phyloP scores from a whole-genome alignment of 257 asterid genomes.

The Prunella vulgaris region DNA sequence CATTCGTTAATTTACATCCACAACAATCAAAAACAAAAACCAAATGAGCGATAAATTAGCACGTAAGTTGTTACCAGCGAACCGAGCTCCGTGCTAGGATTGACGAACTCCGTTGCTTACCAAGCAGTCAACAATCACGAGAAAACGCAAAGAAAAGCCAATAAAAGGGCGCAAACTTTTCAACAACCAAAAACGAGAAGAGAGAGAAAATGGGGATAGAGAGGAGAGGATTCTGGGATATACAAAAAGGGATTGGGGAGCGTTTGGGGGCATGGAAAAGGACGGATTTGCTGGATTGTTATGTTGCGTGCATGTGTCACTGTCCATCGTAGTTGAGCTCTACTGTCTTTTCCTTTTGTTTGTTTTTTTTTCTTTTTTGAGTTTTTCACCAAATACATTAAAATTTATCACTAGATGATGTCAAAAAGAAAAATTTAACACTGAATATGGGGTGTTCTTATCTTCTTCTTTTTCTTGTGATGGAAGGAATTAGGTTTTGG shows the following conservation, averaged over 20 bases:
- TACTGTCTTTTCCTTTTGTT: constrained; percentile 2
- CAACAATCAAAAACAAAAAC: background rate
- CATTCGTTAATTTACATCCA: constrained; percentile 7
- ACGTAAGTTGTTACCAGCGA: constrained; percentile 6
- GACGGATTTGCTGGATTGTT: constrained; percentile 12
- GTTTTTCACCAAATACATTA: background rate
- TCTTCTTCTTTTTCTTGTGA: background rate
- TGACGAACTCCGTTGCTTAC: background rate
- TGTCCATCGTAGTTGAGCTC: constrained; percentile 17
- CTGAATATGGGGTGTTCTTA: background rate
- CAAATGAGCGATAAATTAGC: background rate
- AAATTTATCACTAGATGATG: too few relatives aligned
- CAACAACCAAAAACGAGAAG: background rate
- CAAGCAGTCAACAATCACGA: constrained; percentile 25
- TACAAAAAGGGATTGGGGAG: constrained; percentile 14
- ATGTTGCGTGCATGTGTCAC: constrained; percentile 24
- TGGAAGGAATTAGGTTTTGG: background rate
- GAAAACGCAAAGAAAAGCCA: constrained; percentile 12
- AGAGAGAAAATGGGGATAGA: background rate
- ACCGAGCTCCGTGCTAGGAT: background rate
- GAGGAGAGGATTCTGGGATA: constrained; percentile 34
- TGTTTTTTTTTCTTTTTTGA: background rate
- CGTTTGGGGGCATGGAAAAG: constrained; percentile 12
- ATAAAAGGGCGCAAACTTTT: constrained; percentile 17
- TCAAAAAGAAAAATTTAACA: background rate